Base-by-base conservation (phyloP, 228 moss, liverwort and hornwort species). In the Sphagnum fallax region DNA sequence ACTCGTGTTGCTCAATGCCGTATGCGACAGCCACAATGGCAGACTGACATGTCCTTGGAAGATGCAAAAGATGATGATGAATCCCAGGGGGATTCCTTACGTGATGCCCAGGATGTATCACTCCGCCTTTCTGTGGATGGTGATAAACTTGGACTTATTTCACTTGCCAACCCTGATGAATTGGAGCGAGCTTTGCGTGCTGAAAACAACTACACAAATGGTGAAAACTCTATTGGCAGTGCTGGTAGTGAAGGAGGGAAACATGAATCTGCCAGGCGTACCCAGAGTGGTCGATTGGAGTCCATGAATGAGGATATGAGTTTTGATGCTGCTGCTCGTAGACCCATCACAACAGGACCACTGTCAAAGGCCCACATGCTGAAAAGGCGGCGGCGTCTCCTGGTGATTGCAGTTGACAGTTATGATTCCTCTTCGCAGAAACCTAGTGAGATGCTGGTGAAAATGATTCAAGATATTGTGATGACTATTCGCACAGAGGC, bases 1-100 rank as follows among this genome's bases (percentile, higher is more conserved):
- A 78, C 80, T 16, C 84, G 80, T 49, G 68, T 91, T 62, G 84
- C 87, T 53, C 47, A 80, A 73, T 87, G 89, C 65, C 78, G 87
- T 14, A 83, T 87, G 91, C 78, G 91, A 48, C 91, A 91, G 71
- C 89, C 89, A n/a, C 89, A 91, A 66, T 91, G 91, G 91, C 80
- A 87, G 53, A 79, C 80, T 11, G 89, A 91, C 48, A 63, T 66
- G 50, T 73, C 72, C 15, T 32, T 32, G 32, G 63, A 63, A 6
- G 74, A 75, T 50, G 89, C 76, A 64, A 70, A 77, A 47, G 86
- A 77, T 6, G 87, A 80, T 48, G 14, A 74, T 5, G 91, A 89
- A 18, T 89, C 84, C 48, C 84, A 87, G 71, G 84, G 74, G 7
- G 89, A 91, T 55, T 87, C 89, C 13, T 66, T 91, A 52, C 84